These are phyloP conservation scores for Rubroboletus satanas DNA, from an alignment of 768 basidiomycete genomes.

Conservation along the genomic window DNA sequence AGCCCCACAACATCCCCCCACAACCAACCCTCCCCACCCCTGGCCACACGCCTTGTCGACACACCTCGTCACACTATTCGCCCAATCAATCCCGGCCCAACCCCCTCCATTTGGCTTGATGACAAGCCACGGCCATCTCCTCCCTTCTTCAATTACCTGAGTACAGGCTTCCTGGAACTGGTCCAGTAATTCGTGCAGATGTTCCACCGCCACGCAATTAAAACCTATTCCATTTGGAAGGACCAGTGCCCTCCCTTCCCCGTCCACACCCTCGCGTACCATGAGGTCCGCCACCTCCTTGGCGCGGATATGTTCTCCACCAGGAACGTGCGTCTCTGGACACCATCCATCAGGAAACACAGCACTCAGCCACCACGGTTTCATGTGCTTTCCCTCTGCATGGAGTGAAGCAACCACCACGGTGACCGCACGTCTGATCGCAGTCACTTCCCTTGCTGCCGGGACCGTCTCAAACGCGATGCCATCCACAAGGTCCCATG, in stretches of 20 bases:
- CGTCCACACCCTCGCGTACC: constrained; percentile 24
- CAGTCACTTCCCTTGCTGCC: constrained; percentile 57
- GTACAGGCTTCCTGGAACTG: constrained; percentile 32
- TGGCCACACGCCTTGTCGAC: constrained; percentile 19
- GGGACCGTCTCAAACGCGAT: constrained; percentile 81
- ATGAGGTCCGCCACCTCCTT: constrained; percentile 44
- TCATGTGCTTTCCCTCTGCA: constrained; percentile 29
- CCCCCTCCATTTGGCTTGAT: constrained; percentile 74
- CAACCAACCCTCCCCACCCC: constrained; percentile 49
- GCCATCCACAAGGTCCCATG: constrained; percentile 57
- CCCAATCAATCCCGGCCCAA: constrained; percentile 33
- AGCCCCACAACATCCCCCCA: constrained; percentile 71
- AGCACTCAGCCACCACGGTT: constrained; percentile 75
- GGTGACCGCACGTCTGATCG: constrained; percentile 59
- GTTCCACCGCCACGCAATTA: constrained; percentile 60
- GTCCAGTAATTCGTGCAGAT: constrained; percentile 38
- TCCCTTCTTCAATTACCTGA: constrained; percentile 7
- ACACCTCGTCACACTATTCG: constrained; percentile 26
- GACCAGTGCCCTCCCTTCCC: constrained; percentile 14
- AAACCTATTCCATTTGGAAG: constrained; percentile 61
- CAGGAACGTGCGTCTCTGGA: constrained; percentile 37
- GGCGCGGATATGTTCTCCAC: constrained; percentile 27
- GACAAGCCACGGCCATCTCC: constrained; percentile 47
- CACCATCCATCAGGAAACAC: constrained; percentile 53
- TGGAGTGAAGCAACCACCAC: constrained; percentile 29